Evolutionary conservation across 441 rosid species (phyloP), one percentile per base, ranked within the genome.

Genomic region (Hura crepitans): DNA sequence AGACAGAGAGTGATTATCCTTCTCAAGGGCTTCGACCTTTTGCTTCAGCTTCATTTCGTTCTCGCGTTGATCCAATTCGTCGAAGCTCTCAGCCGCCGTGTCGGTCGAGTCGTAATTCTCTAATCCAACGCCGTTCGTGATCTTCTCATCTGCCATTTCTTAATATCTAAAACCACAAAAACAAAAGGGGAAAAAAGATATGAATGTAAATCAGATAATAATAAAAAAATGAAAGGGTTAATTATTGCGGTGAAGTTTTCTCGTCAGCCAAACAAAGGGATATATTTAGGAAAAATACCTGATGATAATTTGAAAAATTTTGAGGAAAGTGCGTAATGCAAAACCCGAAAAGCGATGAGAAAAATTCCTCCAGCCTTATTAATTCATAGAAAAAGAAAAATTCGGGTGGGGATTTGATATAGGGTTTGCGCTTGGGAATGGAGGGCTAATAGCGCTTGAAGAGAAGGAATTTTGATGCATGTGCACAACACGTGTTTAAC

Each of bases 101-200:
- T 81, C 76, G 27, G 74, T 65, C 71, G 47, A 74, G 68, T 81
- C 76, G 27, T 76, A 79, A 13, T 53, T 63, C 27, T 65, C 74
- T 1, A 49, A 7, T 0, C 31, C 56, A 17, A 69, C 77, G 71
- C 88, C 96, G 70, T 86, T 83, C 23, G 62, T 11, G 59, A 47
- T 62, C 62, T 68, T 71, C 47, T 77, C 80, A 18, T 86, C 96
- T 54, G 84, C 87, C 92, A 88, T 88, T 30, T 10, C 55, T 58
- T 14, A 46, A 23, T 20, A 39, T 56, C 47, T 47, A 31, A 73
- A 54, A 68, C 69, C 47, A 61, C 35, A 66, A 9, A 28, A 70
- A 62, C 37, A n/a, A 5, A 62, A 55, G 6, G 6, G 6, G 6
- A 33, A 22, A 20, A 10, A 4, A 10, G 15, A 1, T 2, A 33